phyloP scores from a whole-genome alignment of 108 stramenopile species.

The Cyclotella distinguenda region DNA sequence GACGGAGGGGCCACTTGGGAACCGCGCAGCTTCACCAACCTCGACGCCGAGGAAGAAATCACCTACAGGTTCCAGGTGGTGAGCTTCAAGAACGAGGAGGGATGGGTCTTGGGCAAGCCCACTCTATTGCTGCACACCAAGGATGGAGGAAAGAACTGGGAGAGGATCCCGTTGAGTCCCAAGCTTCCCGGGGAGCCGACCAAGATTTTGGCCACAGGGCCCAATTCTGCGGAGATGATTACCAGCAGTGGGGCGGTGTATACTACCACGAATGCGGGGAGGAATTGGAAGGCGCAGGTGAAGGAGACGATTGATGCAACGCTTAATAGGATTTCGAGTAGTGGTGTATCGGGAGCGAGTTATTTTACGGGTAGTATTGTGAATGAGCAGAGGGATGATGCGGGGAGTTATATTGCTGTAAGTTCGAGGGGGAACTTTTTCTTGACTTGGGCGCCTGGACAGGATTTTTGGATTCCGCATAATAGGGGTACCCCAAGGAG shows the following conservation, averaged over 20 bases:
- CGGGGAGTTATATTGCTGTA: slow-evolving; percentile 90
- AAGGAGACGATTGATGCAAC: slow-evolving; percentile 99
- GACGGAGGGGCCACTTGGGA: slow-evolving; percentile 95
- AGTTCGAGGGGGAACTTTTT: slow-evolving; percentile 96
- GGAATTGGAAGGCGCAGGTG: slow-evolving; percentile 97
- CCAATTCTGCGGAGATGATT: slow-evolving; percentile 93
- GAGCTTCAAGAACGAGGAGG: slow-evolving; percentile 89
- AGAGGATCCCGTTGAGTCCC: slow-evolving; percentile 95
- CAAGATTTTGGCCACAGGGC: slow-evolving; percentile 83
- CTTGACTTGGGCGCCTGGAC: slow-evolving; percentile 95
- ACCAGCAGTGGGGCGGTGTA: slow-evolving; percentile 93
- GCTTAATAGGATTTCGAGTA: slow-evolving; percentile 87
- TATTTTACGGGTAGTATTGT: slow-evolving; percentile 94
- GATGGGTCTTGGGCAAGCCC: slow-evolving; percentile 96
- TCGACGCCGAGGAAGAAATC: slow-evolving; percentile 97
- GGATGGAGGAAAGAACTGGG: slow-evolving; percentile 93
- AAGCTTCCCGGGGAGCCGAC: slow-evolving; percentile 96
- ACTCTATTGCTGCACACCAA: slow-evolving; percentile 93
- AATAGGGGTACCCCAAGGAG: slow-evolving; percentile 94
- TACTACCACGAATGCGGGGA: slow-evolving; percentile 90
- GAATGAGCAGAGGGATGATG: slow-evolving; percentile 82
- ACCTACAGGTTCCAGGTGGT: slow-evolving; percentile 87
- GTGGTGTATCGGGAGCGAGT: slow-evolving; percentile 90
- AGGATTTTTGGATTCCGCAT: slow-evolving; percentile 99
- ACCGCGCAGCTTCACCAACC: slow-evolving; percentile 90